A percentile compares a stretch with the other conserved stretches of the same genome.
Conservation (phyloP, 31 red algal species). For the Odonthalia washingtoniensis region DNA sequence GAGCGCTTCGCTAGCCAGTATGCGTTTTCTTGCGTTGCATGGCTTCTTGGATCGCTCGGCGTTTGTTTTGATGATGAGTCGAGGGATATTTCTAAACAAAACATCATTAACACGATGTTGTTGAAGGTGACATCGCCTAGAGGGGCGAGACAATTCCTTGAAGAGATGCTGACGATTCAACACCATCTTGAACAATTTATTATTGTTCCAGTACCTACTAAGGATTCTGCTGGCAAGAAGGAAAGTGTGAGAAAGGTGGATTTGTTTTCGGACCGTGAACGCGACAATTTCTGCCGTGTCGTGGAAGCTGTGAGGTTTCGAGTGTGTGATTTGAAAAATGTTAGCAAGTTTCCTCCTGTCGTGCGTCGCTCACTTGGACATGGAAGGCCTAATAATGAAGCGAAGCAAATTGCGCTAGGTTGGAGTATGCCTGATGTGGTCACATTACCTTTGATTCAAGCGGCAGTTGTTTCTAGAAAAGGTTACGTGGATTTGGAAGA, state of each 20-base stretch:
- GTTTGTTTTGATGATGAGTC: conserved; percentile 71
- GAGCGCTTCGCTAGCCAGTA: conserved; percentile 17
- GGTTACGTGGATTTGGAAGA: too few species aligned
- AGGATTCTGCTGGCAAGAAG: background rate
- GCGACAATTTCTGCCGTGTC: background rate
- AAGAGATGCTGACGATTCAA: conserved; percentile 60
- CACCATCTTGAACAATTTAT: conserved; percentile 35
- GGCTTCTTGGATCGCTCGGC: conserved; percentile 59
- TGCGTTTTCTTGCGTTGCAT: conserved; percentile 43
- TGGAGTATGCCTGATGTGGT: conserved; percentile 35
- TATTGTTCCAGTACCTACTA: background rate
- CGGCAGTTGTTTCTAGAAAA: conserved; percentile 30
- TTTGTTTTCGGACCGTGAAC: conserved; percentile 10
- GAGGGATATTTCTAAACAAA: conserved; percentile 70
- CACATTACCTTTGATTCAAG: conserved; percentile 12
- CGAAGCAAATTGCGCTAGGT: background rate
- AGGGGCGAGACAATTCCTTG: conserved; percentile 28
- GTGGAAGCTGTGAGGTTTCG: background rate
- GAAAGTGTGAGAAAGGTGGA: conserved; percentile 15
- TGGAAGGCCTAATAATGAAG: background rate
- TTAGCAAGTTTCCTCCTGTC: background rate
- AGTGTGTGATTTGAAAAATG: background rate
- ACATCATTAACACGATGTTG: conserved; percentile 45
- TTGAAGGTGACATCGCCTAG: conserved; percentile 4
- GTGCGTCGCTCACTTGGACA: background rate